Evolutionary conservation across 148 eudicot species (phyloP).

Genomic region (Vaccinium corymbosum): DNA sequence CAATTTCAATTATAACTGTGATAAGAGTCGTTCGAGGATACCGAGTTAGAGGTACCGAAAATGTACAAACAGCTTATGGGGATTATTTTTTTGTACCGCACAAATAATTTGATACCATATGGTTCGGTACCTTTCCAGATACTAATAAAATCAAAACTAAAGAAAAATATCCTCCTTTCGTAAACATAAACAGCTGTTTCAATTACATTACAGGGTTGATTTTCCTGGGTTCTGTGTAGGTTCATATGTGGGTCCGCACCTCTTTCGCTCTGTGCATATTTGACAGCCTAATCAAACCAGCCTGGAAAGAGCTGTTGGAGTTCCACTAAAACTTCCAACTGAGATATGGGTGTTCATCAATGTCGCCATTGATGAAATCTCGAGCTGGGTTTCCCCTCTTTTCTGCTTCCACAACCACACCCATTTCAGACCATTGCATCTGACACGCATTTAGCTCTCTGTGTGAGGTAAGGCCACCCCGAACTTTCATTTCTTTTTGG

Average conservation of each 20-base stretch:
- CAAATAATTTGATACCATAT: too few species aligned
- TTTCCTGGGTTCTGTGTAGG: neutral
- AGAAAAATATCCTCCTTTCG: neutral
- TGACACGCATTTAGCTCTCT: constrained; percentile 2
- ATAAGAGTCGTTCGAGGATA: too few species aligned
- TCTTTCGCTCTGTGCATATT: constrained; percentile 22
- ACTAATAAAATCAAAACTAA: neutral
- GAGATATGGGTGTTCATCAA: constrained; percentile 24
- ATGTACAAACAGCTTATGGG: too few species aligned
- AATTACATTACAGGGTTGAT: neutral
- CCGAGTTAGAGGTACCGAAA: too few species aligned
- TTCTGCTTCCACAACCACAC: neutral
- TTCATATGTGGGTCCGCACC: constrained; percentile 40
- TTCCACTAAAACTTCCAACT: constrained; percentile 36
- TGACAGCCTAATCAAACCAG: constrained; percentile 74
- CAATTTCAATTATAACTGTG: too few species aligned
- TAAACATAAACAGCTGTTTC: constrained; percentile 22
- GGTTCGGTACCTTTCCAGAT: neutral
- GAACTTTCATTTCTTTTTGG: constrained; percentile 16
- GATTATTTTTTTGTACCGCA: too few species aligned
- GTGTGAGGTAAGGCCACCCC: constrained; percentile 31
- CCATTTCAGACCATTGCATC: neutral
- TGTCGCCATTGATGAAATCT: constrained; percentile 28
- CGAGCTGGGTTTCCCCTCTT: constrained; percentile 10
- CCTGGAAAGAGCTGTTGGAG: constrained; percentile 76